A percentile compares a stretch with the other conserved stretches of the same genome.
These are phyloP conservation scores for Saccharomycopsis synnaedendra DNA, from an alignment of 805 yeast species.

Conservation along the genomic window DNA sequence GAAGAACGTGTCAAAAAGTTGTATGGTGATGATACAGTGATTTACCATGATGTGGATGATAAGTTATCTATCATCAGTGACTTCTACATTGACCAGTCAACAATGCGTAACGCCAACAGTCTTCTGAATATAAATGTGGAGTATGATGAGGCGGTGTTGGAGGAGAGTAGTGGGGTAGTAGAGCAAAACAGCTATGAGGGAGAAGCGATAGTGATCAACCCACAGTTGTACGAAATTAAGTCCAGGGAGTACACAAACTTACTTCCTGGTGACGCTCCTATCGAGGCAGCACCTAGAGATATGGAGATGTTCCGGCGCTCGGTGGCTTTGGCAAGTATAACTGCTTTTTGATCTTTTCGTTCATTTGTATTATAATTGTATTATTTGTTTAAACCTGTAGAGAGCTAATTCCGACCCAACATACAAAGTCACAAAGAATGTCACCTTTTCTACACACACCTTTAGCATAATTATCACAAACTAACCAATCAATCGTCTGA, in stretches of 20 bases:
- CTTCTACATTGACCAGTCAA: constrained; percentile 1
- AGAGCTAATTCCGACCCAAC: too few species aligned
- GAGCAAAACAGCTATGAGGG: neutral
- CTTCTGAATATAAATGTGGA: neutral
- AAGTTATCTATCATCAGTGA: constrained; percentile 2
- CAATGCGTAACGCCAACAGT: neutral
- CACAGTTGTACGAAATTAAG: constrained; percentile 1
- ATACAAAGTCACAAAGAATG: too few species aligned
- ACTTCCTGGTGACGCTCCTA: neutral
- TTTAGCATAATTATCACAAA: neutral
- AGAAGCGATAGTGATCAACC: constrained; percentile 3
- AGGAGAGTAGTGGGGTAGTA: neutral
- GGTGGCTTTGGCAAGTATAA: neutral
- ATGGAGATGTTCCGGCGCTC: neutral
- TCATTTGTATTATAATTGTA: neutral
- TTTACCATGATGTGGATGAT: neutral
- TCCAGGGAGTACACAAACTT: constrained; percentile 1
- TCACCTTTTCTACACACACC: too few species aligned
- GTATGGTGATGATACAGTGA: neutral
- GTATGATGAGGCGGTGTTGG: neutral
- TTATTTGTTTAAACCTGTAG: too few species aligned
- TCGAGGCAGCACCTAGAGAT: neutral
- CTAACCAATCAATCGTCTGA: constrained; percentile 64
- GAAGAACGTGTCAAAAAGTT: neutral
- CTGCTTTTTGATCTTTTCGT: neutral